Evolutionary conservation across 768 basidiomycete genomes (phyloP).

Genomic region (Mycena alexandri): DNA sequence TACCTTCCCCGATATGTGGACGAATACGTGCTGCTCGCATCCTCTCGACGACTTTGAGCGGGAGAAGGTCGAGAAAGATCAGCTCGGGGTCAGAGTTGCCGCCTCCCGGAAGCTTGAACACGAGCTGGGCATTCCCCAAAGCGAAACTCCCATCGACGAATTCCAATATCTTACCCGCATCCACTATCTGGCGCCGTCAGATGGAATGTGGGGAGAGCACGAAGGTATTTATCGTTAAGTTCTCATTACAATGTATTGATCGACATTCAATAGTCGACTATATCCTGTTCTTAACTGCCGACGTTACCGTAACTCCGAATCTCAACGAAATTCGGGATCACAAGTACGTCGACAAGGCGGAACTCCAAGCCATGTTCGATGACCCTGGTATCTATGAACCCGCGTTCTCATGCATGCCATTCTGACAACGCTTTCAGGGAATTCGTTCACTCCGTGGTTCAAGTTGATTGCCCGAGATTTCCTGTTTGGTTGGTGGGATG

Average conservation of each 20-base stretch:
- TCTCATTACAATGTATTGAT: not conserved
- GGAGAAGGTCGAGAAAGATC: constrained; percentile 81
- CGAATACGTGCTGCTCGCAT: constrained; percentile 99
- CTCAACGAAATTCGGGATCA: constrained; percentile 91
- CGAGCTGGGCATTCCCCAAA: constrained; percentile 91
- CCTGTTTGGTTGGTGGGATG: constrained; percentile 99
- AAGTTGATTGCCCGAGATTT: constrained; percentile 97
- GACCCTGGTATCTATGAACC: constrained; percentile 68
- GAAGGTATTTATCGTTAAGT: constrained; percentile 74
- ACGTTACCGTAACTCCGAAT: constrained; percentile 88
- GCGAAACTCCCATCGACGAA: constrained; percentile 81
- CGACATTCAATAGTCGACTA: constrained; percentile 84
- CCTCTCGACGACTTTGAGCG: constrained; percentile 92
- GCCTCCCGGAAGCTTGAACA: constrained; percentile 96
- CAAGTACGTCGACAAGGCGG: constrained; percentile 92
- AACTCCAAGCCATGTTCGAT: constrained; percentile 92
- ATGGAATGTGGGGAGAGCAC: constrained; percentile 97
- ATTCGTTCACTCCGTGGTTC: constrained; percentile 99
- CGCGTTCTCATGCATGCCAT: not conserved
- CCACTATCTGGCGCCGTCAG: constrained; percentile 95
- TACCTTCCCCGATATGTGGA: constrained; percentile 99
- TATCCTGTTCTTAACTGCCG: constrained; percentile 92
- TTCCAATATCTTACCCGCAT: constrained; percentile 97
- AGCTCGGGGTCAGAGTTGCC: constrained; percentile 89
- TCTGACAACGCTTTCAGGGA: constrained; percentile 59